Base-by-base conservation (phyloP, 78 protist genomes). In the Dictyostelium capitatum region DNA sequence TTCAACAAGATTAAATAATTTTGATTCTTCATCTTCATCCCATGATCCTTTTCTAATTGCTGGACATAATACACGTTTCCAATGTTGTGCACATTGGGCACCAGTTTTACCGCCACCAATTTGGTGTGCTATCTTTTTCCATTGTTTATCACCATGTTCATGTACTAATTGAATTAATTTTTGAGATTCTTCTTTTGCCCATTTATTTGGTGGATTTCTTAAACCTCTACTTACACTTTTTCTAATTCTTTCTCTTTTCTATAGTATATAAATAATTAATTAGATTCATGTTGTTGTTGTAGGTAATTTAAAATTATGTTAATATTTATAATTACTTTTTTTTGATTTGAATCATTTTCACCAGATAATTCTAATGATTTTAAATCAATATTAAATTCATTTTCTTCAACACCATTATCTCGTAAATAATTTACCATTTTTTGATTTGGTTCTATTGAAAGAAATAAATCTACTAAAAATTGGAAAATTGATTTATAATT, bases 21-120 rank as follows among this genome's bases (percentile, higher is more conserved):
- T 85, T 5, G 92, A 79, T 75, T 85, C 92, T 62, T 85, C 92
- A 15, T 85, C 92, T 48, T 85, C 92, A 48, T 85, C 92, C 91
- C 92, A 85, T 11, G 77, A 56, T 3, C 92, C 92, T 23, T 85
- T 85, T 73, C 92, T 73, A 69, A 85, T 85, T 17, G 92, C 92
- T 85, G 92, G 92, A 75, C 92, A 85, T 4, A 85, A 53, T 14
- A 85, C 92, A 43, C 92, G 46, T 47, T 85, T 85, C 92, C 92
- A 85, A 57, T 85, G 92, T 75, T 85, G 92, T 25, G 92, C 92
- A 48, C 92, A 85, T 75, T 85, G 92, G 6, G 92, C 92, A 25
- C 92, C 92, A 23, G 92, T 85, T 53, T 85, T 85, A n/a, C 92
- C 92, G 17, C 92, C 92, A 46, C 80, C 92, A 59, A 85, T 85